phyloP scores from a whole-genome alignment of 2,329 filamentous ascomycete genomes.

The Fusarium stilboides region DNA sequence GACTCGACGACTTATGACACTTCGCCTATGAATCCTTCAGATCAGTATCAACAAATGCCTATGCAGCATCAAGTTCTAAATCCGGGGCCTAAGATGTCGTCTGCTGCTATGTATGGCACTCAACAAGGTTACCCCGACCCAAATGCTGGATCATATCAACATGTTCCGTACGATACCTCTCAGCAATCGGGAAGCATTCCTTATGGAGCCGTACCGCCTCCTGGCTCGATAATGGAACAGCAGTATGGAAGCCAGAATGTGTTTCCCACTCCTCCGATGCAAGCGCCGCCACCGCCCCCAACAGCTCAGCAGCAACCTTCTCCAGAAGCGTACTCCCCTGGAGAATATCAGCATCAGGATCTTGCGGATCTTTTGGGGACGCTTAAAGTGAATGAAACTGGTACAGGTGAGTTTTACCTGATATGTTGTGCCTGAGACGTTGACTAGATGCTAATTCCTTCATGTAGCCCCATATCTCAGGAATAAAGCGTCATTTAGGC shows the following conservation, averaged over 20 bases:
- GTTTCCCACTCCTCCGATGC: constrained; percentile 68
- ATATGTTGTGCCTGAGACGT: background rate
- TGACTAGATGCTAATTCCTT: constrained; percentile 11
- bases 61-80: constrained; percentile 64
- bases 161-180: constrained; percentile 63
- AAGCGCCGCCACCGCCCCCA: constrained; percentile 46
- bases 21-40: constrained; percentile 51
- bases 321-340: constrained; percentile 69
- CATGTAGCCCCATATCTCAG: constrained; percentile 85
- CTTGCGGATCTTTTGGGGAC: constrained; percentile 87
- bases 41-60: constrained; percentile 65
- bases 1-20: constrained; percentile 56
- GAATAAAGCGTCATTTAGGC: constrained; percentile 67
- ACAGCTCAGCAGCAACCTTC: constrained; percentile 53
- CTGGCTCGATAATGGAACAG: constrained; percentile 66
- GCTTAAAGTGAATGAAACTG: constrained; percentile 88
- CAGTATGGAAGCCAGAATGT: constrained; percentile 65
- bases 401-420: constrained; percentile 77
- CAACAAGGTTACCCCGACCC: constrained; percentile 66
- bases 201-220: constrained; percentile 67
- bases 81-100: constrained; percentile 58
- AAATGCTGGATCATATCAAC: constrained; percentile 61
- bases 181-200: constrained; percentile 64
- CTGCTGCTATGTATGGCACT: constrained; percentile 63
- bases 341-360: constrained; percentile 78